A percentile compares a stretch with the other conserved stretches of the same genome.
These are phyloP conservation scores for Bacterosira constricta DNA, from an alignment of 108 stramenopile genomes.

Conservation along the genomic window DNA sequence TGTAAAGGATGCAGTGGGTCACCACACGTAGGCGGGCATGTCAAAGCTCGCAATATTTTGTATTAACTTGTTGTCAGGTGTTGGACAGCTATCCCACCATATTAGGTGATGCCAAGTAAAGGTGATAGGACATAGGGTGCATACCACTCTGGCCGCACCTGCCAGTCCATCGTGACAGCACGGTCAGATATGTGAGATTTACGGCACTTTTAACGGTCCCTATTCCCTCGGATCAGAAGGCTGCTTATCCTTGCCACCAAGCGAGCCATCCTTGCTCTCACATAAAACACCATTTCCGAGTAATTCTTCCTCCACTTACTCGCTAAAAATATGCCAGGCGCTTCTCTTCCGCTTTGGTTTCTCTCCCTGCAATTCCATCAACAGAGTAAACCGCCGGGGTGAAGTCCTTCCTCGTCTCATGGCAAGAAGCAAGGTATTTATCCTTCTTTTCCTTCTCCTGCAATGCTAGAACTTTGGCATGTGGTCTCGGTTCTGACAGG, in stretches of 20 bases:
- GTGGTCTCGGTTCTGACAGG: constrained; percentile 3
- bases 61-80: too few species aligned
- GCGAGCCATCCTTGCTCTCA: constrained; percentile 18
- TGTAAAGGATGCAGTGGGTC: too few species aligned
- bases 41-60: too few species aligned
- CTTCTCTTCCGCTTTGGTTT: constrained; percentile 18
- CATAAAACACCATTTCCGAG: constrained; percentile 23
- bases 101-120: too few species aligned
- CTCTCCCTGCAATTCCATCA: constrained; percentile 33
- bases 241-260: constrained; percentile 19
- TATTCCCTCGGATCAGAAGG: constrained; percentile 13
- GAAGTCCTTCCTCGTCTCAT: constrained; percentile 19
- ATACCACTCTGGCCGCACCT: too few species aligned
- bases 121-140: too few species aligned
- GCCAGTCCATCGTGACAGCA: too few species aligned
- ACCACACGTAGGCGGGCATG: too few species aligned
- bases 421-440: constrained; percentile 32
- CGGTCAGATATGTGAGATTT: too few species aligned
- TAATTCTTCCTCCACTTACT: constrained; percentile 28
- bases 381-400: constrained; percentile 46
- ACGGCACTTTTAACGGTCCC: too few species aligned
- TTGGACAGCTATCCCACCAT: too few species aligned
- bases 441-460: constrained; percentile 34
- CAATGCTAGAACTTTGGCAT: constrained; percentile 10
- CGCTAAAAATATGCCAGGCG: constrained; percentile 9